Percentiles rank a stretch among this genome's conserved stretches.
phyloP scores from a whole-genome alignment of 371 early-diverging fungal species.

The Dinochytrium kinnereticum region DNA sequence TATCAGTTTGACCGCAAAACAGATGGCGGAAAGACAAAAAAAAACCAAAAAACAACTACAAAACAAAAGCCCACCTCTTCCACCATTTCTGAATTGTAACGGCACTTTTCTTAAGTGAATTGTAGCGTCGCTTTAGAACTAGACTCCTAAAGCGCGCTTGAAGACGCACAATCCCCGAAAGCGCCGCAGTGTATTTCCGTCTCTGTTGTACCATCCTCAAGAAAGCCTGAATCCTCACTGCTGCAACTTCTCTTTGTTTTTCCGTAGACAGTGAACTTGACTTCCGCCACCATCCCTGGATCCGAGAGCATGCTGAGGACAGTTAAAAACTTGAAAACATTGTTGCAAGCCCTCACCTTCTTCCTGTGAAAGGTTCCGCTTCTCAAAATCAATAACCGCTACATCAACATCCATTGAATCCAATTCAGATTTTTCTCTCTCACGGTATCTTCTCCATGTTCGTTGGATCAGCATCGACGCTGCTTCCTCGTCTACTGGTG shows the following conservation, averaged over 20 bases:
- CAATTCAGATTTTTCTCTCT: too few relatives aligned
- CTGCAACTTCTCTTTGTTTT: background rate
- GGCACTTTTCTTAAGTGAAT: background rate
- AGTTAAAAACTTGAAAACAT: background rate
- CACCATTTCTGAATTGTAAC: slow-evolving; percentile 5
- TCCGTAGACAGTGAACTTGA: background rate
- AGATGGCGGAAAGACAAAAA: background rate
- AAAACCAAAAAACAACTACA: background rate
- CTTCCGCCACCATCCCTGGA: background rate
- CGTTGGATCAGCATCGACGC: background rate
- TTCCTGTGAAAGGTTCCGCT: too few relatives aligned
- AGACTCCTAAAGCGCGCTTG: background rate
- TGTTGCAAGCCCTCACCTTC: background rate
- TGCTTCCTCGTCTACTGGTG: background rate
- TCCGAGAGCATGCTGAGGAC: background rate
- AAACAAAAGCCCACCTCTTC: background rate
- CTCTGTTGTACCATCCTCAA: background rate
- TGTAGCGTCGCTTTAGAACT: background rate
- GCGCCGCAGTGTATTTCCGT: background rate
- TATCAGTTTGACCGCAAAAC: background rate
- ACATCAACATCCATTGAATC: too few relatives aligned
- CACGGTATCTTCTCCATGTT: background rate
- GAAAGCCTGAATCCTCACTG: background rate
- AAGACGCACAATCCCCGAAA: background rate
- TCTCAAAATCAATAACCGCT: too few relatives aligned